Conservation (phyloP, 2,329 filamentous ascomycete species). For the Cercospora sp. region DNA sequence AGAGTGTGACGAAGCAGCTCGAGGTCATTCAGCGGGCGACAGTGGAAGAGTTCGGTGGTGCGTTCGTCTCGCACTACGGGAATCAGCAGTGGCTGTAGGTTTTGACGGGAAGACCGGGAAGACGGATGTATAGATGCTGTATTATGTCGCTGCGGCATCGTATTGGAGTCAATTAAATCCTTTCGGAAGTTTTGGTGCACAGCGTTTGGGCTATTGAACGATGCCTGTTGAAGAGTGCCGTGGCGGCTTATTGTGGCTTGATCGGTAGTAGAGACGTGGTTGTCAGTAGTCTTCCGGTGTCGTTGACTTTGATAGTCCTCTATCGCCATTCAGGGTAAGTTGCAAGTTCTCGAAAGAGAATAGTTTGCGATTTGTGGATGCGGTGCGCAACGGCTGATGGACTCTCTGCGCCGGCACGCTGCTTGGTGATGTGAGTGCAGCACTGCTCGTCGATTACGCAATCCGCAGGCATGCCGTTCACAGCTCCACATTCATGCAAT, state of each 20-base stretch:
- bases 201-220: not conserved
- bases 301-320: not conserved
- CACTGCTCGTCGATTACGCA: not conserved
- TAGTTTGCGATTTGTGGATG: not conserved
- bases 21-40: conserved; percentile 43
- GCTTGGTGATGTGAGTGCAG: not conserved
- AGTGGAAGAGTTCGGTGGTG: conserved; percentile 51
- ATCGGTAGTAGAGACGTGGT: not conserved
- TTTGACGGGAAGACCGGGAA: not conserved
- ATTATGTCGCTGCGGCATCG: not conserved
- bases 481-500: not conserved
- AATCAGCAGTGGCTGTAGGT: conserved; percentile 44
- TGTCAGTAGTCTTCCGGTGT: not conserved
- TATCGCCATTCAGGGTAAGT: not conserved
- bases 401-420: not conserved
- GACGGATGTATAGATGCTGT: not conserved
- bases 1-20: conserved; percentile 37
- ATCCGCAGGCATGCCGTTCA: not conserved
- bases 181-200: not conserved
- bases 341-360: not conserved
- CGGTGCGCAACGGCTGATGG: not conserved
- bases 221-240: not conserved
- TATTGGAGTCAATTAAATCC: not conserved
- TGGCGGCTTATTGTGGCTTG: not conserved
- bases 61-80: conserved; percentile 57